Percentiles rank a stretch among this genome's conserved stretches.
These are phyloP conservation scores for Trametes villosa DNA, from an alignment of 768 basidiomycete genomes.

Conservation along the genomic window DNA sequence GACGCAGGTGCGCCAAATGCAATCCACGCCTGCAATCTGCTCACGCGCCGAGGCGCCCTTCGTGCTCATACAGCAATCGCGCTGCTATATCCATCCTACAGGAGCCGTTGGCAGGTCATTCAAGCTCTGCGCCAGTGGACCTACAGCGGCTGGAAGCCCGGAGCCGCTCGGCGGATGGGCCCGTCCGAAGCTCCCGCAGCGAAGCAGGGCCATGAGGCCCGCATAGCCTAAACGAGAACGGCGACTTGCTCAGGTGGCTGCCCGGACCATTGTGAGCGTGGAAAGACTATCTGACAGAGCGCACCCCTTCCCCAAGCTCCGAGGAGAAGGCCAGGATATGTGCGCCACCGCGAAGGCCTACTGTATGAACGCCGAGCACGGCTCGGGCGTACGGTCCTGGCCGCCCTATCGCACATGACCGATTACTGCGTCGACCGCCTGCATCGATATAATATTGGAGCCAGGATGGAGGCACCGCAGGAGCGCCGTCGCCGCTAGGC, in stretches of 20 bases:
- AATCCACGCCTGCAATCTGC: not conserved
- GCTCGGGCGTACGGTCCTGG: conserved; percentile 18
- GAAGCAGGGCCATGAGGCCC: conserved; percentile 17
- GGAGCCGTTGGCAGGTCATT: conserved; percentile 6
- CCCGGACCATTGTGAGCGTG: conserved; percentile 15
- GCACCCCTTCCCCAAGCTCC: conserved; percentile 7
- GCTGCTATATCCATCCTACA: not conserved
- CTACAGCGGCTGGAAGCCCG: conserved; percentile 26
- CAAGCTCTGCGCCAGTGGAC: conserved; percentile 17
- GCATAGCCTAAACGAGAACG: conserved; percentile 16
- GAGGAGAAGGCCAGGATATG: conserved; percentile 14
- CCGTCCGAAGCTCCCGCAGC: conserved; percentile 5
- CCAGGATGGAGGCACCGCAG: conserved; percentile 1
- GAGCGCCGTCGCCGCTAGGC: not conserved
- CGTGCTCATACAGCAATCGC: not conserved
- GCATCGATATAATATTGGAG: not conserved
- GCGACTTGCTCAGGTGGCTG: conserved; percentile 21
- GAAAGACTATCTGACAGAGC: conserved; percentile 17
- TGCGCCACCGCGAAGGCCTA: conserved; percentile 1
- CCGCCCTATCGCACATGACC: conserved; percentile 3
- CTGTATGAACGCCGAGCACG: conserved; percentile 11
- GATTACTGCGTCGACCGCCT: not conserved
- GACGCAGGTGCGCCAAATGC: not conserved
- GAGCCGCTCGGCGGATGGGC: conserved; percentile 18
- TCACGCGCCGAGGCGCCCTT: conserved; percentile 3